Conservation (phyloP, 2,329 filamentous ascomycete species). For the Chaetomium globosum region DNA sequence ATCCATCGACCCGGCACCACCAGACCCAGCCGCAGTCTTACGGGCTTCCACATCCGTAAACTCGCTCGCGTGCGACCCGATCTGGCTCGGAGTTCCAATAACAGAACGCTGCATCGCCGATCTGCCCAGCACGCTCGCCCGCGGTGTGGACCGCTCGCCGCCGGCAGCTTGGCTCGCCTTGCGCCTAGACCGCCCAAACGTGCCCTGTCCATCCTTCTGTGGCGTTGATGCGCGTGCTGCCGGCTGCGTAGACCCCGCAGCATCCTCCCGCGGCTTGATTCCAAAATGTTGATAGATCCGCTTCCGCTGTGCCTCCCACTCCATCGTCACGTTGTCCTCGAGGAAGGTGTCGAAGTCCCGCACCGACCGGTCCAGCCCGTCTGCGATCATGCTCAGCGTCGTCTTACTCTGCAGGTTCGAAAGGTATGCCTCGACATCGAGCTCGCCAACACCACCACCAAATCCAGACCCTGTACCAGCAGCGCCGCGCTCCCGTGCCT, state of each 20-base stretch:
- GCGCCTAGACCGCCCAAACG: constrained; percentile 63
- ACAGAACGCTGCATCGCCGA: constrained; percentile 80
- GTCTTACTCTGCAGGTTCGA: constrained; percentile 87
- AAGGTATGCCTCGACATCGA: constrained; percentile 77
- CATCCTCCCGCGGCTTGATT: constrained; percentile 65
- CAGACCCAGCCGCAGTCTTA: constrained; percentile 51
- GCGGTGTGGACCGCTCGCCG: constrained; percentile 40
- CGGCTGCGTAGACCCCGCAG: constrained; percentile 23
- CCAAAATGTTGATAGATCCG: constrained; percentile 97
- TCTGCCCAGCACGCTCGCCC: constrained; percentile 61
- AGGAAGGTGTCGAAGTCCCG: constrained; percentile 92
- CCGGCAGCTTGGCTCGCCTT: constrained; percentile 46
- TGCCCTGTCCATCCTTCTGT: constrained; percentile 54
- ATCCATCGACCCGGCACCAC: constrained; percentile 60
- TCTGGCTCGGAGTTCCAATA: constrained; percentile 75
- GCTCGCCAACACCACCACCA: constrained; percentile 51
- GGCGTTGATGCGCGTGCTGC: constrained; percentile 38
- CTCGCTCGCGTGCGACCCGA: constrained; percentile 64
- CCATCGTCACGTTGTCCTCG: constrained; percentile 90
- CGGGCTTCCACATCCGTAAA: constrained; percentile 70
- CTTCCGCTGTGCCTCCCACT: constrained; percentile 93
- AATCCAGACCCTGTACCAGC: constrained; percentile 18
- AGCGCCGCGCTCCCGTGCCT: constrained; percentile 42
- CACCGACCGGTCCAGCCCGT: constrained; percentile 85
- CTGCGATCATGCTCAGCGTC: constrained; percentile 85